These are phyloP conservation scores for Nicotiana tomentosiformis DNA, from an alignment of 257 asterid species.

Conservation along the genomic window DNA sequence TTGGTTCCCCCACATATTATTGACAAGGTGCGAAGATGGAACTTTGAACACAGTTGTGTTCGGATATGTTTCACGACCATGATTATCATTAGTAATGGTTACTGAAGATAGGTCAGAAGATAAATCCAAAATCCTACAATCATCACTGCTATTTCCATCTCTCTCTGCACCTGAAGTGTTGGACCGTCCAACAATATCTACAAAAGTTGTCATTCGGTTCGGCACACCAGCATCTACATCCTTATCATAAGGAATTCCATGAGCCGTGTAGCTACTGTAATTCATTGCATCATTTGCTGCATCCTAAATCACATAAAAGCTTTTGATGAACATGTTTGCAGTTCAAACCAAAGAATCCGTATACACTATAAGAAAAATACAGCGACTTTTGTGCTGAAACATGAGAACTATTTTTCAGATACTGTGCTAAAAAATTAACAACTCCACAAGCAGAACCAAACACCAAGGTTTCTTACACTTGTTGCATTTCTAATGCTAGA, in stretches of 20 bases:
- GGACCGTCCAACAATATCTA: conserved; percentile 75
- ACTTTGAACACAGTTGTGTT: conserved; percentile 1
- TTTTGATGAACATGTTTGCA: neutral
- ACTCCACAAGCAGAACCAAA: conserved; percentile 2
- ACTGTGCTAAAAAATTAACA: neutral
- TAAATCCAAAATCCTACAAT: conserved; percentile 26
- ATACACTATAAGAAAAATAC: neutral
- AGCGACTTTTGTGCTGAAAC: neutral
- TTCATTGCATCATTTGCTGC: conserved; percentile 24
- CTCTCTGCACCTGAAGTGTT: conserved; percentile 44
- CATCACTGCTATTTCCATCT: conserved; percentile 40
- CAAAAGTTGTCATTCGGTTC: conserved; percentile 60
- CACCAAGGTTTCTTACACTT: conserved; percentile 34
- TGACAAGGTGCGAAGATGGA: conserved; percentile 10
- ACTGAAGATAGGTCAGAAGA: conserved; percentile 8
- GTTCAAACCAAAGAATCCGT: neutral
- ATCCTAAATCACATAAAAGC: conserved; percentile 18
- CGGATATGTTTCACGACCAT: neutral
- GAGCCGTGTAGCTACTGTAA: conserved; percentile 25
- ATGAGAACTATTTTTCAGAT: neutral
- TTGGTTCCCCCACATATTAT: conserved; percentile 12
- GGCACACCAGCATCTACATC: conserved; percentile 45
- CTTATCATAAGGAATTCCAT: conserved; percentile 32
- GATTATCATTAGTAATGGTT: conserved; percentile 11
- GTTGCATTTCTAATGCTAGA: conserved; percentile 35